A percentile compares a stretch with the other conserved stretches of the same genome.
Evolutionary conservation across 352 stramenopile species (phyloP).

Genomic region (Pythium coloratum): DNA sequence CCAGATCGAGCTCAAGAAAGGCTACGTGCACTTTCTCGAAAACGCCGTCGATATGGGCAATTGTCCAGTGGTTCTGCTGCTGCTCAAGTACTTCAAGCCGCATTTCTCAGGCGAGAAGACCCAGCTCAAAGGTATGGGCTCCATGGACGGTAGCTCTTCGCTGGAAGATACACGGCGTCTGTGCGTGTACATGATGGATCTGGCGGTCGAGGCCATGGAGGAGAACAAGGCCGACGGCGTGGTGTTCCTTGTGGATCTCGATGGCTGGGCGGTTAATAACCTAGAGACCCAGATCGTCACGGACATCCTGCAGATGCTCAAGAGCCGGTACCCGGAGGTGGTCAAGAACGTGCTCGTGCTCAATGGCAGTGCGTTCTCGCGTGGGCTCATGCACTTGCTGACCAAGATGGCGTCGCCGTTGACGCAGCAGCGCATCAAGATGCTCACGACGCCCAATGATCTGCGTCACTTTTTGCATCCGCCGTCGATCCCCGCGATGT

Average conservation of each 20-base stretch:
- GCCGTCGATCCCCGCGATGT: slow-evolving; percentile 57
- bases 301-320: slow-evolving; percentile 57
- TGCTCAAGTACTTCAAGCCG: slow-evolving; percentile 65
- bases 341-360: slow-evolving; percentile 62
- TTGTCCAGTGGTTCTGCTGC: slow-evolving; percentile 58
- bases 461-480: slow-evolving; percentile 46
- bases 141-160: slow-evolving; percentile 60
- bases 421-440: slow-evolving; percentile 54
- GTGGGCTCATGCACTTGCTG: slow-evolving; percentile 53
- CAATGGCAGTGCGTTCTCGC: slow-evolving; percentile 56
- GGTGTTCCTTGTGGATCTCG: slow-evolving; percentile 68
- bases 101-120: slow-evolving; percentile 59
- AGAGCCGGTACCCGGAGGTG: slow-evolving; percentile 66
- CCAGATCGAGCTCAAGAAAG: slow-evolving; percentile 68
- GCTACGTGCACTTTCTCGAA: slow-evolving; percentile 73
- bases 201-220: slow-evolving; percentile 74
- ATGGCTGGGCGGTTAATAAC: slow-evolving; percentile 45
- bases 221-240: slow-evolving; percentile 60
- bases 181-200: slow-evolving; percentile 76
- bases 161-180: slow-evolving; percentile 65
- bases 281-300: slow-evolving; percentile 67
- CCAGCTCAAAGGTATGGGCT: slow-evolving; percentile 49
- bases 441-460: slow-evolving; percentile 46
- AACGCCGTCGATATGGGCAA: slow-evolving; percentile 47
- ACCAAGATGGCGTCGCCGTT: slow-evolving; percentile 45